These are phyloP conservation scores for Astrothelium macrocarpum DNA, from an alignment of 495 filamentous ascomycete species.

Conservation along the genomic window DNA sequence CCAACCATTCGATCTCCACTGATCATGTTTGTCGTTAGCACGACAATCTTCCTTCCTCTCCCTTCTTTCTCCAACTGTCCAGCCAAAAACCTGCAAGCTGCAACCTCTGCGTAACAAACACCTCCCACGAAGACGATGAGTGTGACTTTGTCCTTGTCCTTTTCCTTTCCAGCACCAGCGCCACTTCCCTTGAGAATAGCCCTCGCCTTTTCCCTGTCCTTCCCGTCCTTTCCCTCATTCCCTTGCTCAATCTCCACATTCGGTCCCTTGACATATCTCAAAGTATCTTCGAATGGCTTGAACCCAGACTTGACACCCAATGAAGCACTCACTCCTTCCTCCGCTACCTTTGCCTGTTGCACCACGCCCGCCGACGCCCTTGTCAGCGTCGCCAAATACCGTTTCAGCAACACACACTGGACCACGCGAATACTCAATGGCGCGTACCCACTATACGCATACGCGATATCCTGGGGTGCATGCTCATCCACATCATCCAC, in stretches of 20 bases:
- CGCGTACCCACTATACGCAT: constrained; percentile 95
- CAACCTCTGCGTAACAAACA: constrained; percentile 91
- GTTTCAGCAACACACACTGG: constrained; percentile 91
- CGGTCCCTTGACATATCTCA: constrained; percentile 63
- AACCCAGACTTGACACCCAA: constrained; percentile 10
- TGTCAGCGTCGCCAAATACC: constrained; percentile 61
- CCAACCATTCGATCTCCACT: constrained; percentile 87
- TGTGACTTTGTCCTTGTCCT: constrained; percentile 58
- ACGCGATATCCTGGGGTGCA: constrained; percentile 92
- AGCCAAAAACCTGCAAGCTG: constrained; percentile 83
- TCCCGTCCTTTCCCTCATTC: constrained; percentile 47
- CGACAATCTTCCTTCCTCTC: constrained; percentile 67
- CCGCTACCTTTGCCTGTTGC: constrained; percentile 24
- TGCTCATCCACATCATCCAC: constrained; percentile 96
- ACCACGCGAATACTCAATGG: constrained; percentile 87
- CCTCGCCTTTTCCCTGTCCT: constrained; percentile 87
- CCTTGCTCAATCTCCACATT: constrained; percentile 82
- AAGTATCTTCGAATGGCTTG: constrained; percentile 21
- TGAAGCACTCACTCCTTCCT: neutral
- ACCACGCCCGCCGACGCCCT: constrained; percentile 68
- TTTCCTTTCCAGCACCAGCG: constrained; percentile 23
- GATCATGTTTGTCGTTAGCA: constrained; percentile 85
- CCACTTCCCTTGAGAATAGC: constrained; percentile 61
- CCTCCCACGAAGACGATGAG: constrained; percentile 93
- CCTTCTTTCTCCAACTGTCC: constrained; percentile 64